phyloP scores from a whole-genome alignment of 1,284 basidiomycete species.

The Violaceomyces palustris region DNA sequence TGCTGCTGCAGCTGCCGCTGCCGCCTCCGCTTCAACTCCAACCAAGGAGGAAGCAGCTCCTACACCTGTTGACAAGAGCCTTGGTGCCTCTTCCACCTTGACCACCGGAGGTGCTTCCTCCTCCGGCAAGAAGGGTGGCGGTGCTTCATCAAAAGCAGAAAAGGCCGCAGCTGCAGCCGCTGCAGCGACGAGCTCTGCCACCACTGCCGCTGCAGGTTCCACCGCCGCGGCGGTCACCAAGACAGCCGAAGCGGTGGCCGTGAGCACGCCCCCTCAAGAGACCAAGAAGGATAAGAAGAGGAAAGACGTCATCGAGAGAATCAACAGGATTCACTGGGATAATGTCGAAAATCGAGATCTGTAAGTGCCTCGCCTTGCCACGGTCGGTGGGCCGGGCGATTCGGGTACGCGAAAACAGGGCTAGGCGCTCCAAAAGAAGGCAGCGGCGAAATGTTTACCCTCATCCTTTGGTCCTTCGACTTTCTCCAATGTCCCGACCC shows the following conservation, averaged over 20 bases:
- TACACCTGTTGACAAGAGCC: not conserved
- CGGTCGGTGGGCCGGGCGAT: too few relatives aligned
- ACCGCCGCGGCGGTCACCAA: not conserved
- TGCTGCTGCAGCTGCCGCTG: slow-evolving; percentile 6
- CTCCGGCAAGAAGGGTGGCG: too few relatives aligned
- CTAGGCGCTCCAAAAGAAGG: too few relatives aligned
- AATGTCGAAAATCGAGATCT: slow-evolving; percentile 46
- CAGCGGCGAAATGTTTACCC: too few relatives aligned
- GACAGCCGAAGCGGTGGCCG: slow-evolving; percentile 2
- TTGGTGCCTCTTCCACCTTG: not conserved
- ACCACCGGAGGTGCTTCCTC: slow-evolving; percentile 14
- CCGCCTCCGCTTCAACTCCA: not conserved
- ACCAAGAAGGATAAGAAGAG: slow-evolving; percentile 45
- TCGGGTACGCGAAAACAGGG: too few relatives aligned
- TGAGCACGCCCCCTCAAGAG: slow-evolving; percentile 5
- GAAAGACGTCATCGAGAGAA: slow-evolving; percentile 48
- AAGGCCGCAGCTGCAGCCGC: slow-evolving; percentile 16
- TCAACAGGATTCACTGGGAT: slow-evolving; percentile 49
- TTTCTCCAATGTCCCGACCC: not conserved
- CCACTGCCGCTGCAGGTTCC: too few relatives aligned
- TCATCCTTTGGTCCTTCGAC: too few relatives aligned
- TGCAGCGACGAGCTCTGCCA: slow-evolving; percentile 7
- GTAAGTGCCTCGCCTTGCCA: slow-evolving; percentile 4
- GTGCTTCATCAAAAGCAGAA: too few relatives aligned
- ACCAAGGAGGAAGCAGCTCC: slow-evolving; percentile 17